Evolutionary conservation across 2,329 filamentous ascomycete species (phyloP), one percentile per base, ranked within the genome.

Genomic region (Thelonectria olida): DNA sequence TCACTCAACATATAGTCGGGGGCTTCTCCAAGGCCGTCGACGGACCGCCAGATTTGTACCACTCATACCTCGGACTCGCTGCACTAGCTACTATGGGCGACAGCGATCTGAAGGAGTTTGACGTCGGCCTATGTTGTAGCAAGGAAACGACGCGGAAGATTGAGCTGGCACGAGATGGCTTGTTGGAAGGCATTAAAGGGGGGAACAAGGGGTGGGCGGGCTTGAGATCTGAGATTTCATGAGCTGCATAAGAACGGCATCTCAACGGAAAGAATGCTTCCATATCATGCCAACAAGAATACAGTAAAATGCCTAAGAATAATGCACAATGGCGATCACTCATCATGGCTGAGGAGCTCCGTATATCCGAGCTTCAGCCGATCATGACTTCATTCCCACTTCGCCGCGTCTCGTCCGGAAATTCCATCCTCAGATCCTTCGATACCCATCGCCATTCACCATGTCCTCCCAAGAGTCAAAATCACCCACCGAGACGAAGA

Each of bases 21-120:
- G 92, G 92, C 1, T 96, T 96, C 75, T 87, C 88, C n/a, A 95
- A 96, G 73, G 76, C 83, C 10, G 86, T 88, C 0, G 88, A 88
- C 6, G 84, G 86, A 12, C 86, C 86, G 44, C 92, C 92, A 12
- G 92, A 92, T 79, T 83, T 98, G 23, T 92, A 97, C 68, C 96
- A 99, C 74, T 92, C 91, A 0, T 97, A 94, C 74, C 85, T 98
- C 27, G 96, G 93, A 0, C 84, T 98, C 31, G 91, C 93, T 2
- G 90, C 92, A 1, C 81, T 99, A 38, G 88, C 90, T 0, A 85
- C 92, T 15, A 85, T 93, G 75, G 87, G 88, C 7, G 92, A 97
- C 67, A 75, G 84, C 1, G 86, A 86, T 0, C 74, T 98, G 36
- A 90, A 90, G 64, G 78, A 81, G 19, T 84, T 97, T 49, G 93